Percentiles rank a stretch among this genome's conserved stretches.
Conservation (phyloP, 1,284 basidiomycete genomes). For the Sphagnurus paluster region DNA sequence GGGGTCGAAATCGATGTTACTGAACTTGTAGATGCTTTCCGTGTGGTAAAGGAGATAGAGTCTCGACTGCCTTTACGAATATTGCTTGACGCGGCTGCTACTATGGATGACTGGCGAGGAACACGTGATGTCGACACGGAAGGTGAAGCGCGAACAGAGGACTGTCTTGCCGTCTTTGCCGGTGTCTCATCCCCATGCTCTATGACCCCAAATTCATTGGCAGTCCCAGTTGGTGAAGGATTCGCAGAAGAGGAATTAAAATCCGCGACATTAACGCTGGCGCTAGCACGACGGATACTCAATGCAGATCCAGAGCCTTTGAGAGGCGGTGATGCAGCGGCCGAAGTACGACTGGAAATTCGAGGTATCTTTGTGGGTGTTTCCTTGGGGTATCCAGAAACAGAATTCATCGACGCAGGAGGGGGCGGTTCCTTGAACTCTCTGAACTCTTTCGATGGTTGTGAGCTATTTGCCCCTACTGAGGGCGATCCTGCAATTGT, state of each 20-base stretch:
- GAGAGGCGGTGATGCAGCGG: constrained; percentile 63
- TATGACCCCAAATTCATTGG: constrained; percentile 80
- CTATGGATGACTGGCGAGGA: constrained; percentile 60
- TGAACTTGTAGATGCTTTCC: constrained; percentile 80
- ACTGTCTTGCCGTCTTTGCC: constrained; percentile 44
- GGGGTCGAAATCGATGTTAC: constrained; percentile 63
- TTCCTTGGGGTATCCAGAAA: constrained; percentile 63
- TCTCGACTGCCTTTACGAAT: constrained; percentile 72
- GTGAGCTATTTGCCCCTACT: constrained; percentile 62
- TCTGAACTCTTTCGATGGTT: constrained; percentile 46
- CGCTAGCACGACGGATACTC: constrained; percentile 63
- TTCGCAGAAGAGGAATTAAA: constrained; percentile 54
- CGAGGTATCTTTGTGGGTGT: constrained; percentile 95
- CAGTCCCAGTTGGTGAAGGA: constrained; percentile 54
- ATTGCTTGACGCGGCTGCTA: constrained; percentile 40
- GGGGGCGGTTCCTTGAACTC: constrained; percentile 57
- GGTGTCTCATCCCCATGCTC: constrained; percentile 53
- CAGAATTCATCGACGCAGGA: constrained; percentile 49
- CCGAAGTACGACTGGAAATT: constrained; percentile 79
- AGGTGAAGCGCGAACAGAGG: constrained; percentile 58
- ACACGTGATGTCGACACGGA: constrained; percentile 54
- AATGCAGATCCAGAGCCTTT: constrained; percentile 49
- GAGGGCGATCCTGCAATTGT: constrained; percentile 92
- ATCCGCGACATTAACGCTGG: constrained; percentile 56
- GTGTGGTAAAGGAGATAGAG: constrained; percentile 71